Evolutionary conservation across 495 filamentous ascomycete genomes (phyloP).

Genomic region (Aspergillus homomorphus): DNA sequence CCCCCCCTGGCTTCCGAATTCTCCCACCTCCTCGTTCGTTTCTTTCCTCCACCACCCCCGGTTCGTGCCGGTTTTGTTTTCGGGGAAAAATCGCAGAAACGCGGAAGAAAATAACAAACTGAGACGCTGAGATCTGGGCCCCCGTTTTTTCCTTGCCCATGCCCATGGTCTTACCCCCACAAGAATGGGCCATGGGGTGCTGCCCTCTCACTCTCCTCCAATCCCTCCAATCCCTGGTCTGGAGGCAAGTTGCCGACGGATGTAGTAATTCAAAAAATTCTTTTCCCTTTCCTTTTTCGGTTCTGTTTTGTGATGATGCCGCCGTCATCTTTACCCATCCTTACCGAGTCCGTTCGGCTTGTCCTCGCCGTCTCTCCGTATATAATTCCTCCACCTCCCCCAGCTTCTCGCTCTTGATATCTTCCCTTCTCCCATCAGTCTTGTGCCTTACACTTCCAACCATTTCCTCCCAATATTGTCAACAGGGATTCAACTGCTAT

Average conservation of each 20-base stretch:
- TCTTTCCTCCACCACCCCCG: too few relatives aligned
- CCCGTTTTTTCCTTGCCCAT: conserved; percentile 24
- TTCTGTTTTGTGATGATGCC: conserved; percentile 1
- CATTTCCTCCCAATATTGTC: neutral
- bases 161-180: conserved; percentile 34
- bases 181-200: conserved; percentile 10
- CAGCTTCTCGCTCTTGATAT: conserved; percentile 13
- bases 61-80: neutral
- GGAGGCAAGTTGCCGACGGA: conserved; percentile 24
- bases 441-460: neutral
- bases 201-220: too few relatives aligned
- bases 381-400: conserved; percentile 16
- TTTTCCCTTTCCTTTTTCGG: conserved; percentile 16
- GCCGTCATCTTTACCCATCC: conserved; percentile 7
- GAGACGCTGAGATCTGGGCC: conserved; percentile 35
- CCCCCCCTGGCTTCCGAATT: neutral
- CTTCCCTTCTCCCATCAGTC: conserved; percentile 11
- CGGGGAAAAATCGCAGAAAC: neutral
- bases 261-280: conserved; percentile 9
- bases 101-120: neutral
- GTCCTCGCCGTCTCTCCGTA: conserved; percentile 10
- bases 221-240: conserved; percentile 24
- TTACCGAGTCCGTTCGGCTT: conserved; percentile 17
- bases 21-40: neutral
- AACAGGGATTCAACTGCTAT: conserved; percentile 3